Evolutionary conservation across 306 rosid genomes (phyloP), one percentile per base, ranked within the genome.

Genomic region (Macrotyloma uniflorum): DNA sequence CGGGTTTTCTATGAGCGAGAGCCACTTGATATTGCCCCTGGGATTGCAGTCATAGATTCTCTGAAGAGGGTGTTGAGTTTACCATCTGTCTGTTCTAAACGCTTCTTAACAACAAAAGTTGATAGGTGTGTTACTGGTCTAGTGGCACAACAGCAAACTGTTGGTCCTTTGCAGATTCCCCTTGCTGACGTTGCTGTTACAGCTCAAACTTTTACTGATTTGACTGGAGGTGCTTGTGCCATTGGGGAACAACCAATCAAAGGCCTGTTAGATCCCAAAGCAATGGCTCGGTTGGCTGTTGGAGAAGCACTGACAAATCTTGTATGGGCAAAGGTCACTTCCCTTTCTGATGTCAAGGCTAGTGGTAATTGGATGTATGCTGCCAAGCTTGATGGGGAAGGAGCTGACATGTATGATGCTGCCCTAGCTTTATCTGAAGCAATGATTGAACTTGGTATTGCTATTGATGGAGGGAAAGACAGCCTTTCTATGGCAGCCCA

Each of bases 301-400:
- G 97, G 98, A 72, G 97, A 94, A 88, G 96, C 98, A 50, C 91
- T 94, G 28, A 94, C 98, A 75, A 91, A 94, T 83, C 97, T 94
- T 79, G 94, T 94, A 67, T 91, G 98, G 97, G 98, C 98, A 1
- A 87, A 90, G 85, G 88, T 91, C 53, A 88, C 97, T 78, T 81
- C 91, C 38, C 90, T 94, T 35, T 91, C 97, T 77, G 98, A 93
- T 83, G 90, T 93, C 82, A 93, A 91, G 84, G 97, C 97, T 4
- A 93, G 98, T 57, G 98, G 97, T 66, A 91, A 91, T 74, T 93
- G 97, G 98, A 93, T 93, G 97, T 93, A 89, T 55, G 98, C 97
- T 49, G 98, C 98, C 68, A 93, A 93, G 87, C 95, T 93, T 67
- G 95, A 89, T 47, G 98, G 97, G 75, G 98, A 93, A 86, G 97